Percentiles rank a stretch among this genome's conserved stretches.
These are phyloP conservation scores for Auriscalpium microsporum DNA, from an alignment of 768 basidiomycete genomes.

Conservation along the genomic window DNA sequence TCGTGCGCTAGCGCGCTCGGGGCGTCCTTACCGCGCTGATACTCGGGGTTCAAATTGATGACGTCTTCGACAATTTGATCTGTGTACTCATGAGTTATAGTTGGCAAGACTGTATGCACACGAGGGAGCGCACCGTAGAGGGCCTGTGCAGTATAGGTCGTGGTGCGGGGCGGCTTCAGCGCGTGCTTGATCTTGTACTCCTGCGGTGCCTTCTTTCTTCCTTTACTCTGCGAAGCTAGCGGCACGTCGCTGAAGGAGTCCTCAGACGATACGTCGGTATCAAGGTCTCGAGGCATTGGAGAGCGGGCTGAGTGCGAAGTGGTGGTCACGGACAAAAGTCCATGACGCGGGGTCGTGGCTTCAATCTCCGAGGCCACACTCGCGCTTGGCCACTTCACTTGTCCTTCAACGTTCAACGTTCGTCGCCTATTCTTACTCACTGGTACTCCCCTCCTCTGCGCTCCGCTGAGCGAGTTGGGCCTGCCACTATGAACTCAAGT, in stretches of 20 bases:
- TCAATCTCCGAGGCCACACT: too few species aligned
- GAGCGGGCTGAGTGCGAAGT: too few species aligned
- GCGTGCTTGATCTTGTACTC: slow-evolving; percentile 33
- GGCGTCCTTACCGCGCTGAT: slow-evolving; percentile 44
- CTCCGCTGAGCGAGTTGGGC: neutral
- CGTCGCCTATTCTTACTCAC: neutral
- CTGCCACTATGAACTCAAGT: neutral
- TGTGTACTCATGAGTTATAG: slow-evolving; percentile 13
- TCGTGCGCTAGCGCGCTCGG: neutral
- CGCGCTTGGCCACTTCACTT: too few species aligned
- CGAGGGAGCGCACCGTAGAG: slow-evolving; percentile 37
- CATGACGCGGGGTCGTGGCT: too few species aligned
- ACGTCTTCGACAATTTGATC: slow-evolving; percentile 38
- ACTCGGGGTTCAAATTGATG: slow-evolving; percentile 56
- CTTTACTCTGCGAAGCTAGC: neutral
- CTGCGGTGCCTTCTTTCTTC: slow-evolving; percentile 1
- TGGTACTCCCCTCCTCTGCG: neutral
- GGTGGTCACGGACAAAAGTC: too few species aligned
- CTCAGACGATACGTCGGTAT: neutral
- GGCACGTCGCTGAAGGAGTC: neutral
- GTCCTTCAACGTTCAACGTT: neutral
- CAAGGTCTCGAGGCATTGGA: too few species aligned
- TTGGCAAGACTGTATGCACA: neutral
- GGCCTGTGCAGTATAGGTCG: slow-evolving; percentile 56
- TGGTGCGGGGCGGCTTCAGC: slow-evolving; percentile 47